phyloP scores from a whole-genome alignment of 1,139 yeast species.

The Scheffersomyces titani region DNA sequence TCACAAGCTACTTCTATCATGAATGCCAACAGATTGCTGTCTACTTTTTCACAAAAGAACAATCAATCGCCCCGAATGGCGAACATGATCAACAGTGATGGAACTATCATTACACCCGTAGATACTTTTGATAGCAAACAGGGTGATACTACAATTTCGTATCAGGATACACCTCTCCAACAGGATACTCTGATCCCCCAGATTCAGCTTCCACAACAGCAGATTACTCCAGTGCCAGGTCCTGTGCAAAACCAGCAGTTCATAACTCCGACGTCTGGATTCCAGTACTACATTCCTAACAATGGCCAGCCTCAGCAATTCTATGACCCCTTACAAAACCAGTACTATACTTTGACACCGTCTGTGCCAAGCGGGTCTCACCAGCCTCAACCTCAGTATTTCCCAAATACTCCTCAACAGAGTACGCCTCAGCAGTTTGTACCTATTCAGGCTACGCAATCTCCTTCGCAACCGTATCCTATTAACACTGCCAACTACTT shows the following conservation, averaged over 20 bases:
- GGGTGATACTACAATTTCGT: not conserved
- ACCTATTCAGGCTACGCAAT: conserved; percentile 13
- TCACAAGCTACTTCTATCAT: conserved; percentile 27
- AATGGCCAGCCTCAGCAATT: conserved; percentile 34
- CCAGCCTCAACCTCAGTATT: conserved; percentile 33
- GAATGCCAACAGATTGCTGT: conserved; percentile 34
- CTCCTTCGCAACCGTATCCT: conserved; percentile 13
- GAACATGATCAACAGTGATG: conserved; percentile 51
- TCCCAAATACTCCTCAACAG: conserved; percentile 39
- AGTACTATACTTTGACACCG: conserved; percentile 46
- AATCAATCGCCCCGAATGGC: conserved; percentile 40
- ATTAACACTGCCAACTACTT: conserved; percentile 19
- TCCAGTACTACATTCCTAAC: conserved; percentile 15
- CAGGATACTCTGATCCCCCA: conserved; percentile 9
- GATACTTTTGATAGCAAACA: conserved; percentile 22
- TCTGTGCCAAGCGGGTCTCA: conserved; percentile 15
- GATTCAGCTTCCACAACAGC: conserved; percentile 8
- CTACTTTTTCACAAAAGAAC: conserved; percentile 38
- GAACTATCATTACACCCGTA: conserved; percentile 47
- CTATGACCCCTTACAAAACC: conserved; percentile 50
- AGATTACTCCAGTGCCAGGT: conserved; percentile 6
- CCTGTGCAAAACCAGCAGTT: conserved; percentile 8
- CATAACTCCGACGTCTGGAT: conserved; percentile 12
- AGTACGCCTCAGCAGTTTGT: conserved; percentile 11
- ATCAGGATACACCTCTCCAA: conserved; percentile 7